Conservation (phyloP, 2,329 filamentous ascomycete species). For the Sarocladiaceae sp. region DNA sequence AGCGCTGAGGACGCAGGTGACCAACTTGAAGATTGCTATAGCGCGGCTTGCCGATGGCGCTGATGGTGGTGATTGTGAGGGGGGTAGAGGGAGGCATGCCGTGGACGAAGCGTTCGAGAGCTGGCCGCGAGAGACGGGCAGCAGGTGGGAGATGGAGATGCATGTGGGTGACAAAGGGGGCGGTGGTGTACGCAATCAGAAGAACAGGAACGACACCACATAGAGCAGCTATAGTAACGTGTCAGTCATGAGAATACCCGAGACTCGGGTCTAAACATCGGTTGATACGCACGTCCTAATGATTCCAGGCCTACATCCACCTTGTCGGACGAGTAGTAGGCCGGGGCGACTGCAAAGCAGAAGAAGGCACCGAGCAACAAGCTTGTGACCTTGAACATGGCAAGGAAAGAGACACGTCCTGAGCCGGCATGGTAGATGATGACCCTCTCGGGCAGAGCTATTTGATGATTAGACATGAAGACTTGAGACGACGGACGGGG, state of each 20-base stretch:
- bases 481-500: too few species aligned
- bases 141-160: conserved; percentile 61
- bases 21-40: conserved; percentile 36
- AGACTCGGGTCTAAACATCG: too few species aligned
- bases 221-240: conserved; percentile 39
- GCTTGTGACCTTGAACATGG: conserved; percentile 63
- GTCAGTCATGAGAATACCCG: too few species aligned
- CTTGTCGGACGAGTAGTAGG: conserved; percentile 41
- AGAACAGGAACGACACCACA: conserved; percentile 59
- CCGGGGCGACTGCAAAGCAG: conserved; percentile 55
- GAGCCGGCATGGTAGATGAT: conserved; percentile 73
- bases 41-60: conserved; percentile 47
- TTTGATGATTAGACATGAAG: too few species aligned
- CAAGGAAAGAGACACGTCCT: conserved; percentile 59
- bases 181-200: conserved; percentile 57
- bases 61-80: conserved; percentile 50
- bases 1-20: conserved; percentile 24
- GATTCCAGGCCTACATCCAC: conserved; percentile 26
- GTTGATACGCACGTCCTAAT: conserved; percentile 28
- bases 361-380: conserved; percentile 65
- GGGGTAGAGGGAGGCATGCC: conserved; percentile 37
- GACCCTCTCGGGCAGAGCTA: conserved; percentile 50
- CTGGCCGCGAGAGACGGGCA: conserved; percentile 54
- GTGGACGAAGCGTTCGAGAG: conserved; percentile 46
- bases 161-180: conserved; percentile 67